Evolutionary conservation across 495 filamentous ascomycete genomes (phyloP), one percentile per base, ranked within the genome.

Genomic region (Annulohypoxylon nitens): DNA sequence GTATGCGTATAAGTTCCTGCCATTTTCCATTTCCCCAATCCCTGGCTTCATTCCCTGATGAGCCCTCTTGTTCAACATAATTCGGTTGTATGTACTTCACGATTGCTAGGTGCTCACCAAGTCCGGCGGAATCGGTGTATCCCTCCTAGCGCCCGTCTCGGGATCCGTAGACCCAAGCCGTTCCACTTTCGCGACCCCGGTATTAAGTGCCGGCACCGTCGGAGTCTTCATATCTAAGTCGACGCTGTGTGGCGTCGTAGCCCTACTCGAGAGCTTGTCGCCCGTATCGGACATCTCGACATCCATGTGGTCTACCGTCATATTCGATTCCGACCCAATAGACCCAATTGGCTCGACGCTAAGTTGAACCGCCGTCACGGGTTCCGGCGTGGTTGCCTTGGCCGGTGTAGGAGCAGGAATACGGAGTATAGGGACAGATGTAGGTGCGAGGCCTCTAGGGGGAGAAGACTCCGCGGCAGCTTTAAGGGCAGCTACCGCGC

Each of bases 281-380:
- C 76, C 78, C 16, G 73, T 75, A 63, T 86, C 83, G 23, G 80
- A 81, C 80, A 83, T 84, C 57, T 85, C 83, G 12, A 85, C 73
- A 39, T 85, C 83, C 66, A 65, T 66, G 16, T 10, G 51, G 47
- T 75, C 80, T n/a, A 50, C 33, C n/a, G 67, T 16, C 41, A 75
- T 71, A 23, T 76, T 79, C 18, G 76, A 78, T 48, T 72, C 76
- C 9, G 75, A 70, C 12, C 39, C 39, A 14, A 43, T 4, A 47
- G 43, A 20, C 36, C 57, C 75, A 61, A 67, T n/a, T 67, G 65
- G 61, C 74, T 83, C 70, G 62, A 71, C 33, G 67, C 79, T 41
- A 69, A 67, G 70, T 67, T 48, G 59, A 34, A 72, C 53, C 0
- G 76, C 48, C 10, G 69, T 70, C 25, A 70, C 5, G 0, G 74